Percentiles rank a stretch among this genome's conserved stretches.
Conservation (phyloP, 495 filamentous ascomycete genomes). For the Talaromyces trachyspermus region DNA sequence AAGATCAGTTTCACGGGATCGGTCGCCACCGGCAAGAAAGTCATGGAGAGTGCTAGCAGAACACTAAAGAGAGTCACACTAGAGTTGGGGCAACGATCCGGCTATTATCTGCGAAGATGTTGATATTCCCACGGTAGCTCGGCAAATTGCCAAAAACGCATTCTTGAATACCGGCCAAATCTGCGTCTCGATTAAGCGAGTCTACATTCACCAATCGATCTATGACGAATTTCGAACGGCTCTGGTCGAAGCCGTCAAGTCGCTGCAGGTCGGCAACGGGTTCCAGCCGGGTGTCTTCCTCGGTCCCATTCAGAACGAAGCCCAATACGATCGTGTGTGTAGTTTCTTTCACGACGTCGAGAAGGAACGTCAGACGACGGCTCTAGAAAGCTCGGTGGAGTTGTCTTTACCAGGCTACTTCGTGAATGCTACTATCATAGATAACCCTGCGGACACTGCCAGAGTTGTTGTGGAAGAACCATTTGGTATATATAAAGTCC, state of each 20-base stretch:
- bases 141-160: constrained; percentile 40
- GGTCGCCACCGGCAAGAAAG: constrained; percentile 53
- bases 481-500: constrained; percentile 21
- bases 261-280: constrained; percentile 39
- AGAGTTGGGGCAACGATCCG: constrained; percentile 59
- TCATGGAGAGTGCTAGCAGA: constrained; percentile 52
- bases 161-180: constrained; percentile 50
- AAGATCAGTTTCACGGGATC: constrained; percentile 69
- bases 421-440: constrained; percentile 51
- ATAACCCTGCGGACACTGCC: constrained; percentile 48
- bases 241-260: constrained; percentile 48
- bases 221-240: constrained; percentile 53
- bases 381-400: constrained; percentile 22
- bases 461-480: constrained; percentile 41
- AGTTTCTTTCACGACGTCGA: constrained; percentile 35
- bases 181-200: constrained; percentile 56
- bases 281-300: constrained; percentile 34
- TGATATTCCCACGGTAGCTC: constrained; percentile 52
- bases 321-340: constrained; percentile 50
- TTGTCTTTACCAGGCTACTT: constrained; percentile 44
- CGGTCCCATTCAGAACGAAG: constrained; percentile 52
- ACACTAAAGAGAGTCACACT: constrained; percentile 56
- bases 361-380: constrained; percentile 35
- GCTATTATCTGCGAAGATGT: constrained; percentile 59
- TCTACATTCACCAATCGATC: constrained; percentile 63